Base-by-base conservation (phyloP, 768 basidiomycete genomes). In the Candolleomyces aberdarensis region DNA sequence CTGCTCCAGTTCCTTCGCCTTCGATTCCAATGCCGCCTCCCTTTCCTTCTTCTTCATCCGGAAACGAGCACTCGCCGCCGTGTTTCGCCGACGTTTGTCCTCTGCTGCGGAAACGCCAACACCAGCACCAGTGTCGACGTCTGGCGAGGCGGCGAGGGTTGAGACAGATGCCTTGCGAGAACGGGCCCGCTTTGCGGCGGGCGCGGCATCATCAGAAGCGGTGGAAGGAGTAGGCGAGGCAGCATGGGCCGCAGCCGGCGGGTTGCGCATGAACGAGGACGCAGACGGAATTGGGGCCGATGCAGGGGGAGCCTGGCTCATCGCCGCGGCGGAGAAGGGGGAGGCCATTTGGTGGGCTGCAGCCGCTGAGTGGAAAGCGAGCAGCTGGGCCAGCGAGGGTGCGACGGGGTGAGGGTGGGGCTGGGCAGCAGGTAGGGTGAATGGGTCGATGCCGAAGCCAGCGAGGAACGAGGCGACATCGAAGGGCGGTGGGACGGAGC, bases 31-130 rank as follows among this genome's bases (percentile, higher is more conserved):
- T 15, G 95, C 94, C 2, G 85, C 88, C 76, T 97, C 95, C 14
- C 95, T 82, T 74, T 96, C 93, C 79, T 97, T 97, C 82, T 97
- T 97, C 83, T 96, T 97, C 69, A 94, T 74, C 61, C 94, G 84
- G 82, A 97, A 97, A 8, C 94, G 90, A 36, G 94, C 94, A 57
- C 91, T 93, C 0, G 94, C 94, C 1, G 92, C 92, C 0, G 94
- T 97, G 72, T 97, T 97, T 50, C 94, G 80, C 60, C 94, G 83
- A n/a, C 94, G 88, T 71, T 96, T 96, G 74, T 96, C 94, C 73
- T 96, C 94, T 0, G 88, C 73, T 5, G 87, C 78, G 7, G 82
- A 82, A 2, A 85, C 20, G 0, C 75, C 57, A 22, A 3, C n/a
- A 7, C 71, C 71, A 13, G 49, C 54, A 31, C 55, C 48, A 5